Evolutionary conservation across 2,329 filamentous ascomycete genomes (phyloP), one percentile per base, ranked within the genome.

Genomic region (Fusarium verticillioides): DNA sequence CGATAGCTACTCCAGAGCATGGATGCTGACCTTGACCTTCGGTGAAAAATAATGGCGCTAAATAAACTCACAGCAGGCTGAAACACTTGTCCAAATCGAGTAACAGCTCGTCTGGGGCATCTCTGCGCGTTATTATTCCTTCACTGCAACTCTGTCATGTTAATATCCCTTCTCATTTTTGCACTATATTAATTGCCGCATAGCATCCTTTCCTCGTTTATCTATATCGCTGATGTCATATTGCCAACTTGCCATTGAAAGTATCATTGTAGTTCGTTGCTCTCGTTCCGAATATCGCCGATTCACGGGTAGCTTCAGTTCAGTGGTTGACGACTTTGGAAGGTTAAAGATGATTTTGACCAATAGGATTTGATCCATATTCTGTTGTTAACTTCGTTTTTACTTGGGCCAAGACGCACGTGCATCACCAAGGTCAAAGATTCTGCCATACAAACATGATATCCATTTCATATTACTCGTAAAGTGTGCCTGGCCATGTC

Each of bases 21-120:
- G 26, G 26, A 26, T 7, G n/a, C 34, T 59, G 47, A 44, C 47
- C 36, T 49, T 66, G 37, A 53, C 50, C 42, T 44, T 66, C 37
- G 56, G 58, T 62, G 40, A 67, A 36, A 30, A 36, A 50, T n/a
- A 49, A 49, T 36, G 28, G 61, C 62, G 70, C 70, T 60, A 73
- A 57, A 56, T 69, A 42, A 53, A 57, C 59, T 42, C 32, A 28
- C 53, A 61, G 52, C 46, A 39, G 46, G 54, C 37, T 53, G 26
- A 58, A 47, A 58, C 73, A 63, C 75, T 61, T 72, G 65, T 57
- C 73, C 72, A 28, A 28, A 72, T 64, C 40, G 10, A 59, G 75
- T 37, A 77, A 77, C 69, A 53, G 69, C 71, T 77, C 75, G 69
- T 73, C 44, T 73, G 71, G 44, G 70, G 16, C 61, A 46, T 57